A percentile compares a stretch with the other conserved stretches of the same genome.
phyloP scores from a whole-genome alignment of 202 grass and related monocot species.

The Miscanthus sacchariflorus region DNA sequence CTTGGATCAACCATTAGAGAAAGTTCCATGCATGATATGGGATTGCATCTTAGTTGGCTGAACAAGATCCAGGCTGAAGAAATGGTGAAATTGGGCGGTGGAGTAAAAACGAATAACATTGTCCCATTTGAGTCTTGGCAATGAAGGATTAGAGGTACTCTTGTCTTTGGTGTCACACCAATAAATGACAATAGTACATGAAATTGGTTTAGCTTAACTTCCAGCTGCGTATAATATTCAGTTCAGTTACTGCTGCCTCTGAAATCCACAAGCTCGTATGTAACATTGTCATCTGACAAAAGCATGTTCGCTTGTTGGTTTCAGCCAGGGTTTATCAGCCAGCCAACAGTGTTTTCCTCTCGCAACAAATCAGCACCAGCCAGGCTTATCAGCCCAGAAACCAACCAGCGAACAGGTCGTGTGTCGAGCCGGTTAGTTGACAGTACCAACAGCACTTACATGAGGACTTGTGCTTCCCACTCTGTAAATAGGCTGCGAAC shows the following conservation, averaged over 20 bases:
- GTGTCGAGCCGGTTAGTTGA: background rate
- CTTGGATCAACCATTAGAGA: background rate
- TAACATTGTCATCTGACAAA: slow-evolving; percentile 4
- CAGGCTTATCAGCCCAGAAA: too few relatives aligned
- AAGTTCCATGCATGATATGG: slow-evolving; percentile 14
- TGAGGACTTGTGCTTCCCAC: slow-evolving; percentile 86
- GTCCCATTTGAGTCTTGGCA: background rate
- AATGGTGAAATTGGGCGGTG: slow-evolving; percentile 28
- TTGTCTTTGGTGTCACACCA: slow-evolving; percentile 28
- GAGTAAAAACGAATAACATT: slow-evolving; percentile 21
- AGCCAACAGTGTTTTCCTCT: too few relatives aligned
- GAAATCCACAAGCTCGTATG: slow-evolving; percentile 9
- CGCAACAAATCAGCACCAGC: too few relatives aligned
- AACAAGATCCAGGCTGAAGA: slow-evolving; percentile 23
- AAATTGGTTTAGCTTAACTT: background rate
- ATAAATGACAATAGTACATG: background rate
- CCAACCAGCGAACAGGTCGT: too few relatives aligned
- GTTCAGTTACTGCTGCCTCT: background rate
- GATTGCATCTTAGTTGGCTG: slow-evolving; percentile 12
- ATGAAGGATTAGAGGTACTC: slow-evolving; percentile 31
- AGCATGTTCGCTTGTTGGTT: background rate
- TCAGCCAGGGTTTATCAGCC: too few relatives aligned
- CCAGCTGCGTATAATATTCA: background rate
- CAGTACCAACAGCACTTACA: slow-evolving; percentile 68
- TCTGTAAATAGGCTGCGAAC: slow-evolving; percentile 97